Evolutionary conservation across 2,329 filamentous ascomycete genomes (phyloP).

Genomic region (Colletotrichum salicis): DNA sequence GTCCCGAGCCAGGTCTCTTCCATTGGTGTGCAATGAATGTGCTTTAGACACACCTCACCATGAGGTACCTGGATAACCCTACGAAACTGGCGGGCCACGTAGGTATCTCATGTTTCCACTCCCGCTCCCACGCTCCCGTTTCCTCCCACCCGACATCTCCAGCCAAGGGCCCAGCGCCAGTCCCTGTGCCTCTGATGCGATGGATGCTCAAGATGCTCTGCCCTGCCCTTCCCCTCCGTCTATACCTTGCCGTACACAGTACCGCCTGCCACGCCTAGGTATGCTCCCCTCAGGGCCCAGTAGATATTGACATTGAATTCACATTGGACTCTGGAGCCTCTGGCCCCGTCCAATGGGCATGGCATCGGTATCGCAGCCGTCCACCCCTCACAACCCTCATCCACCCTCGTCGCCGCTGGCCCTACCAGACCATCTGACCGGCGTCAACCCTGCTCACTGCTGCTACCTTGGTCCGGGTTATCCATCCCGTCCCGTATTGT

Average conservation of each 20-base stretch:
- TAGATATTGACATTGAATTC: neutral
- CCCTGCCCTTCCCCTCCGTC: neutral
- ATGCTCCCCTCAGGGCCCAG: neutral
- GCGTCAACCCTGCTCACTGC: constrained; percentile 20
- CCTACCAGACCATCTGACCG: constrained; percentile 30
- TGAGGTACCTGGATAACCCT: neutral
- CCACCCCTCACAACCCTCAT: constrained; percentile 10
- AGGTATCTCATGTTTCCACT: constrained; percentile 18
- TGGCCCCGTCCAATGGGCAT: neutral
- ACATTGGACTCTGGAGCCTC: neutral
- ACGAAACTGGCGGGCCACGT: neutral
- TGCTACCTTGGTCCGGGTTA: constrained; percentile 17
- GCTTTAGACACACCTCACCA: neutral
- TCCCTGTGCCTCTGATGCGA: neutral
- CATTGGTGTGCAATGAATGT: no score
- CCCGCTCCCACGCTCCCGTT: constrained; percentile 23
- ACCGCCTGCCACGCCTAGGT: no score
- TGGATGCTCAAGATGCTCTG: neutral
- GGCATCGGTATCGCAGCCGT: neutral
- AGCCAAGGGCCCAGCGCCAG: neutral
- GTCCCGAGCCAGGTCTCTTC: neutral
- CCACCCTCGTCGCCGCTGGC: neutral
- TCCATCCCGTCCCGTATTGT: constrained; percentile 14
- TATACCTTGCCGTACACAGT: neutral
- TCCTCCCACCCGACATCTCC: neutral